These are phyloP conservation scores for Fomitopsis palustris DNA, from an alignment of 1,284 basidiomycete genomes.

Conservation along the genomic window DNA sequence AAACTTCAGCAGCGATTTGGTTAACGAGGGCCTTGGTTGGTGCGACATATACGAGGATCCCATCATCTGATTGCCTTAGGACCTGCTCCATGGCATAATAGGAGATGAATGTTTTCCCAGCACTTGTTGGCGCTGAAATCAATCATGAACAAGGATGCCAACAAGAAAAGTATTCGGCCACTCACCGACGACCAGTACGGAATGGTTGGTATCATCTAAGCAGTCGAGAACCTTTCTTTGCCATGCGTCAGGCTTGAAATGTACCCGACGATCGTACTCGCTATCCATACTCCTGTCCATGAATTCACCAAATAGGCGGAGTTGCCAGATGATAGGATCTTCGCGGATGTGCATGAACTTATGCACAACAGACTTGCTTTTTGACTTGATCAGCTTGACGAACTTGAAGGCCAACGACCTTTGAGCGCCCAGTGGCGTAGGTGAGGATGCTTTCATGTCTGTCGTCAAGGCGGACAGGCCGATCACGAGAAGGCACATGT, in stretches of 20 bases:
- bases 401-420: slow-evolving; percentile 51
- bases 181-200: slow-evolving; percentile 64
- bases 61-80: slow-evolving; percentile 56
- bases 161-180: not conserved
- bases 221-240: slow-evolving; percentile 62
- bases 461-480: slow-evolving; percentile 38
- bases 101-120: slow-evolving; percentile 74
- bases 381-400: slow-evolving; percentile 48
- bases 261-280: slow-evolving; percentile 50
- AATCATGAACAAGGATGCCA: not conserved
- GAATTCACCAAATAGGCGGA: slow-evolving; percentile 63
- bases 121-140: slow-evolving; percentile 56
- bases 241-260: slow-evolving; percentile 69
- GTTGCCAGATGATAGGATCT: slow-evolving; percentile 59
- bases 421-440: slow-evolving; percentile 24
- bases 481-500: slow-evolving; percentile 37
- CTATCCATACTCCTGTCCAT: slow-evolving; percentile 74
- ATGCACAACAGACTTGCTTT: slow-evolving; percentile 36
- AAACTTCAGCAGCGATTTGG: slow-evolving; percentile 68
- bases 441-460: slow-evolving; percentile 19
- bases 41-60: slow-evolving; percentile 69
- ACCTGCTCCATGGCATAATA: slow-evolving; percentile 74
- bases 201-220: slow-evolving; percentile 49
- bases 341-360: slow-evolving; percentile 56
- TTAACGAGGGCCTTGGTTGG: slow-evolving; percentile 71